phyloP scores from a whole-genome alignment of 176 grass and related monocot genomes.

The Carex kokanica region DNA sequence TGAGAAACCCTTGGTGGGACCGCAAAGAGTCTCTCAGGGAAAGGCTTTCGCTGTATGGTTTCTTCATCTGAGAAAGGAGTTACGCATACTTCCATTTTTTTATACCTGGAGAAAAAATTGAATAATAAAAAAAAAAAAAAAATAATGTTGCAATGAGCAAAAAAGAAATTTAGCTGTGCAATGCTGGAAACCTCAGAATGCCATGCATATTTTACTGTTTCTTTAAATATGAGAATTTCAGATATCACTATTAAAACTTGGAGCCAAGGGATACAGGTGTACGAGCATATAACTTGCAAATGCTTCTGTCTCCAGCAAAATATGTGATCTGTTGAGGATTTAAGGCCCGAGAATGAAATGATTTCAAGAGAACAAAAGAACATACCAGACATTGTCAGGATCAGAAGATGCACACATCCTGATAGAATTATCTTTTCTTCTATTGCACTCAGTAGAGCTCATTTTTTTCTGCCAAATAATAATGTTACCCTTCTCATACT shows the following conservation, averaged over 20 bases:
- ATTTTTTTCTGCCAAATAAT: conserved; percentile 64
- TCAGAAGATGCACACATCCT: conserved; percentile 55
- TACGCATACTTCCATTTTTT: conserved; percentile 78
- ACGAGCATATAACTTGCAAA: background rate
- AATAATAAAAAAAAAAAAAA: background rate
- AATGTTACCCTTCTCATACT: conserved; percentile 63
- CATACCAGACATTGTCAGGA: conserved; percentile 73
- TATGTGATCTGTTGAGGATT: background rate
- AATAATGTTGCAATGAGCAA: background rate
- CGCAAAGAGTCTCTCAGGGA: conserved; percentile 58
- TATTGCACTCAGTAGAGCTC: conserved; percentile 46
- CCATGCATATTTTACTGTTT: background rate
- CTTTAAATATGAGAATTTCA: background rate
- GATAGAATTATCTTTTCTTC: conserved; percentile 31
- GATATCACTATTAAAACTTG: background rate
- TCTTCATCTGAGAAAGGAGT: conserved; percentile 38
- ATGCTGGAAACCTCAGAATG: background rate
- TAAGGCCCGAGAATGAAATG: background rate
- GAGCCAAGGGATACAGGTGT: background rate
- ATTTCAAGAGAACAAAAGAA: conserved; percentile 14
- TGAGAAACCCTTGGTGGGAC: conserved; percentile 62
- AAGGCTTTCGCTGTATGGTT: conserved; percentile 35
- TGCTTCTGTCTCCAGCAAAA: background rate
- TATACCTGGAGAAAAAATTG: conserved; percentile 48
- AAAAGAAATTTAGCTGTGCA: background rate